These are phyloP conservation scores for Kwoniella sp. DNA, from an alignment of 768 basidiomycete species.

Conservation along the genomic window DNA sequence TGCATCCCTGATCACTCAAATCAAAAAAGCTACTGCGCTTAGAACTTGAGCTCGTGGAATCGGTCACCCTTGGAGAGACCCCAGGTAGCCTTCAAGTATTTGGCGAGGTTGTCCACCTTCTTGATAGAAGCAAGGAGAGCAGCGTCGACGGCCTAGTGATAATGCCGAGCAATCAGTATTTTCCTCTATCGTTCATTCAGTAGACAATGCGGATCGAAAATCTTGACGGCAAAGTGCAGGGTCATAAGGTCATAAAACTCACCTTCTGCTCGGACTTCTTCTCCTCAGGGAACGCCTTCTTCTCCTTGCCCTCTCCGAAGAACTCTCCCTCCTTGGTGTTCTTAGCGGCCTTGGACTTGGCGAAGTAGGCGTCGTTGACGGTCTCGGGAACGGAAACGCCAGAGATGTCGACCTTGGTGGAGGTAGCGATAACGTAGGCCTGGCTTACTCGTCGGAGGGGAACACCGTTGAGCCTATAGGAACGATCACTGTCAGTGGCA, in stretches of 20 bases:
- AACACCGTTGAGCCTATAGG: slow-evolving; percentile 77
- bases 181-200: not conserved
- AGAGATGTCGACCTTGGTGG: slow-evolving; percentile 83
- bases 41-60: slow-evolving; percentile 94
- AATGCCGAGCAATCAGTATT: not conserved
- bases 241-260: slow-evolving; percentile 57
- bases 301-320: slow-evolving; percentile 89
- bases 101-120: slow-evolving; percentile 84
- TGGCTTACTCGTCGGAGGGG: slow-evolving; percentile 97
- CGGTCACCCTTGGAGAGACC: slow-evolving; percentile 95
- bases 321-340: slow-evolving; percentile 93
- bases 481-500: slow-evolving; percentile 13
- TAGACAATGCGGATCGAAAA: not conserved
- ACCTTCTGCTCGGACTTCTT: slow-evolving; percentile 90
- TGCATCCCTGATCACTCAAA: slow-evolving; percentile 40
- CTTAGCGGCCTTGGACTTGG: slow-evolving; percentile 73
- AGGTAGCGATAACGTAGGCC: slow-evolving; percentile 98
- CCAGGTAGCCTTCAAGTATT: slow-evolving; percentile 90
- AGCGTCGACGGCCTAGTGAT: slow-evolving; percentile 51
- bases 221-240: no score
- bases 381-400: slow-evolving; percentile 71
- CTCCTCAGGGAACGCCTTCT: slow-evolving; percentile 80
- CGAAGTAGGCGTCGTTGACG: slow-evolving; percentile 91
- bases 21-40: slow-evolving; percentile 34
- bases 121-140: slow-evolving; percentile 79